Evolutionary conservation across 1,139 yeast species (phyloP).

Genomic region (Hyphopichia buzzinii): DNA sequence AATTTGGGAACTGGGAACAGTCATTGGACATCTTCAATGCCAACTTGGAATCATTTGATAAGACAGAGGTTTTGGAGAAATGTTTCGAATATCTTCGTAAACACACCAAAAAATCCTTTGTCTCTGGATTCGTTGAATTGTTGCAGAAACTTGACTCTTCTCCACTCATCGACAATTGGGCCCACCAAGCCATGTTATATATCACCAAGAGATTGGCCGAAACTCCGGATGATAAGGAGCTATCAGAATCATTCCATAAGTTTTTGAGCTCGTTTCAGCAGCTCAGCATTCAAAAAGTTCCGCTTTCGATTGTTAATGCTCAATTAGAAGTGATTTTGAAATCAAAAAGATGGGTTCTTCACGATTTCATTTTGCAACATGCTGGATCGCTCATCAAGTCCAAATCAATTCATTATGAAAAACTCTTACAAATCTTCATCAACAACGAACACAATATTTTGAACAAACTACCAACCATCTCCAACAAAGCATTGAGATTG

Average conservation of each 20-base stretch:
- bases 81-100: constrained; percentile 15
- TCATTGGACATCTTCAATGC: constrained; percentile 10
- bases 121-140: constrained; percentile 23
- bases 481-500: constrained; percentile 27
- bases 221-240: constrained; percentile 12
- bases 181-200: constrained; percentile 52
- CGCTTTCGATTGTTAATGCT: constrained; percentile 53
- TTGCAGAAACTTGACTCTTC: constrained; percentile 9
- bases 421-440: constrained; percentile 62
- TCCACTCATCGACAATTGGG: constrained; percentile 27
- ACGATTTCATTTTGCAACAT: constrained; percentile 40
- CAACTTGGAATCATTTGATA: constrained; percentile 7
- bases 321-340: constrained; percentile 64
- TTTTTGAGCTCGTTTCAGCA: constrained; percentile 17
- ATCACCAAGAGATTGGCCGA: constrained; percentile 67
- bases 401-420: constrained; percentile 44
- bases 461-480: constrained; percentile 19
- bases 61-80: constrained; percentile 1
- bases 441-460: constrained; percentile 44
- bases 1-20: constrained; percentile 1
- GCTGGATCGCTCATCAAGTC: constrained; percentile 32
- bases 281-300: constrained; percentile 41
- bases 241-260: constrained; percentile 31
- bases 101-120: constrained; percentile 20
- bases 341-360: constrained; percentile 44